A percentile compares a stretch with the other conserved stretches of the same genome.
Evolutionary conservation across 208 protist genomes (phyloP).

Genomic region (Leishmania lainsoni): DNA sequence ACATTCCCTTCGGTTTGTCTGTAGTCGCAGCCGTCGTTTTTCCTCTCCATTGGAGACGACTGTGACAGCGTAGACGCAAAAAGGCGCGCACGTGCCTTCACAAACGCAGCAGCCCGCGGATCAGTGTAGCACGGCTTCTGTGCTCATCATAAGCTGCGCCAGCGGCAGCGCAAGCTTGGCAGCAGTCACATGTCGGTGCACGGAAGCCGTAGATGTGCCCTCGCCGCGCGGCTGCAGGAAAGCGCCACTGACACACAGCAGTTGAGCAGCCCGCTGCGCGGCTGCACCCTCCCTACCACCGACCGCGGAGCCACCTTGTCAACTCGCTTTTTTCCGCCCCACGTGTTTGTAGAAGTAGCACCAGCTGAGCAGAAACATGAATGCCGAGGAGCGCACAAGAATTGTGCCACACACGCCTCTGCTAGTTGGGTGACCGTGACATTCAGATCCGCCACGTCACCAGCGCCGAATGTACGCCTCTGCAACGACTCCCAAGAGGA

Average conservation of each 20-base stretch:
- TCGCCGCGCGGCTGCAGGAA: not conserved
- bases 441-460: not conserved
- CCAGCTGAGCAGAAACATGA: not conserved
- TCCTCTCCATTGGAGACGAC: not conserved
- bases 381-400: not conserved
- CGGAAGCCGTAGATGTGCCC: not conserved
- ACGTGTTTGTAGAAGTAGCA: not conserved
- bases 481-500: not conserved
- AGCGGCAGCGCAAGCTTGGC: conserved; percentile 8
- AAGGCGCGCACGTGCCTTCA: not conserved
- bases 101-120: not conserved
- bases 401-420: conserved; percentile 4
- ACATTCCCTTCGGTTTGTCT: not conserved
- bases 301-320: not conserved
- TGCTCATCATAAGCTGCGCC: conserved; percentile 8
- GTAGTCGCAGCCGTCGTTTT: not conserved
- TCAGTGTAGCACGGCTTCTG: not conserved
- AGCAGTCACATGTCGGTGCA: not conserved
- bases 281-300: not conserved
- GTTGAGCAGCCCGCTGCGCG: not conserved
- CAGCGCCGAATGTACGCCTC: not conserved
- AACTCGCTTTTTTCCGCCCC: not conserved
- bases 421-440: not conserved
- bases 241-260: not conserved
- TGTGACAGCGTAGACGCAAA: not conserved